Evolutionary conservation across 2,329 filamentous ascomycete species (phyloP).

Genomic region (Alternaria panax): DNA sequence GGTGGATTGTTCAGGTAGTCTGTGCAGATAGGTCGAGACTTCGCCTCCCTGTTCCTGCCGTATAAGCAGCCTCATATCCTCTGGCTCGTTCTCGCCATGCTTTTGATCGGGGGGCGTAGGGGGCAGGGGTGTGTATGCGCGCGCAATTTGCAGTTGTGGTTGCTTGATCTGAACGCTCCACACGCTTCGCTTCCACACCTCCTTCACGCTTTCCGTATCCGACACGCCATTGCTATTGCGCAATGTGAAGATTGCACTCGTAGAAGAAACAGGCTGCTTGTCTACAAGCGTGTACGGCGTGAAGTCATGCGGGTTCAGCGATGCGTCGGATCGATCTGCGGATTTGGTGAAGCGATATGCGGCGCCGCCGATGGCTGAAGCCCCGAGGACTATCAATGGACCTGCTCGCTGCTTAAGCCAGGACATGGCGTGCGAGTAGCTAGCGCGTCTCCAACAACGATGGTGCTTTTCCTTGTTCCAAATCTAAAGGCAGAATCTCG

Average conservation of each 20-base stretch:
- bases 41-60: slow-evolving; percentile 81
- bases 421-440: slow-evolving; percentile 30
- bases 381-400: slow-evolving; percentile 42
- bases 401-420: slow-evolving; percentile 39
- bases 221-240: slow-evolving; percentile 48
- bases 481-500: slow-evolving; percentile 6
- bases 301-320: slow-evolving; percentile 67
- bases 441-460: background rate
- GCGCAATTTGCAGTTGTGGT: slow-evolving; percentile 88
- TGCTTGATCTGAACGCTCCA: slow-evolving; percentile 96
- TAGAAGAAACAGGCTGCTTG: slow-evolving; percentile 69
- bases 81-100: slow-evolving; percentile 36
- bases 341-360: slow-evolving; percentile 42
- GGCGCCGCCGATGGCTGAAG: slow-evolving; percentile 44
- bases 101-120: slow-evolving; percentile 52
- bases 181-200: slow-evolving; percentile 67
- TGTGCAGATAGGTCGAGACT: slow-evolving; percentile 81
- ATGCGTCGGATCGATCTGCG: slow-evolving; percentile 32
- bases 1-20: slow-evolving; percentile 66
- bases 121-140: slow-evolving; percentile 90
- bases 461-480: background rate
- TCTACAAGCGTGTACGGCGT: slow-evolving; percentile 69
- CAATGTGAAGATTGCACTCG: slow-evolving; percentile 73
- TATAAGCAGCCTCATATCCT: slow-evolving; percentile 74
- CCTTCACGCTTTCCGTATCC: slow-evolving; percentile 41